phyloP scores from a whole-genome alignment of 306 rosid species.

The Acmispon strigosus region DNA sequence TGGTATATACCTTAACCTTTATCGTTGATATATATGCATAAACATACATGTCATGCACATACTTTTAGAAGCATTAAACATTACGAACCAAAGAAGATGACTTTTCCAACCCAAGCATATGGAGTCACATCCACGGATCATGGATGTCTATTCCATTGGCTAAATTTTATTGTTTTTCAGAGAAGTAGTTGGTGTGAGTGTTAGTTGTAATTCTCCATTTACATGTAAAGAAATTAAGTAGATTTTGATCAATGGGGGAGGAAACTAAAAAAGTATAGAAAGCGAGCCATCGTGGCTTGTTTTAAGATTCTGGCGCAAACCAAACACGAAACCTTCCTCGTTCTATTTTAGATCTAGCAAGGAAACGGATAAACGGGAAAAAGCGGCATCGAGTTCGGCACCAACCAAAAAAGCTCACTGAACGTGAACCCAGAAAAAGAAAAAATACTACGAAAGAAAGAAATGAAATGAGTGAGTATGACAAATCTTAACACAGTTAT shows the following conservation, averaged over 20 bases:
- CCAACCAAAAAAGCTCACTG: slow-evolving; percentile 51
- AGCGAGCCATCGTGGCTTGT: background rate
- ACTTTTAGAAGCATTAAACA: slow-evolving; percentile 43
- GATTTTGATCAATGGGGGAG: background rate
- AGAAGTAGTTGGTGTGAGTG: slow-evolving; percentile 49
- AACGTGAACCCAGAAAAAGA: slow-evolving; percentile 36
- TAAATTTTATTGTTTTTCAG: slow-evolving; percentile 41
- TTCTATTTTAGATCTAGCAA: slow-evolving; percentile 56
- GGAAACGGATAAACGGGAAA: slow-evolving; percentile 67
- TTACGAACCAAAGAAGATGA: slow-evolving; percentile 22
- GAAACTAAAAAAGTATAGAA: slow-evolving; percentile 13
- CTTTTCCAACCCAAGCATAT: slow-evolving; percentile 27
- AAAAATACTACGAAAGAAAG: slow-evolving; percentile 21
- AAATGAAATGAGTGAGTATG: slow-evolving; percentile 22
- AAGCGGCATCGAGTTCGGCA: slow-evolving; percentile 71
- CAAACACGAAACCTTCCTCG: slow-evolving; percentile 56
- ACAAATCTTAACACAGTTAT: slow-evolving; percentile 24
- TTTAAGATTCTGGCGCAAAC: slow-evolving; percentile 31
- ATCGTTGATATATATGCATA: slow-evolving; percentile 22
- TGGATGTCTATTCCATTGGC: slow-evolving; percentile 47
- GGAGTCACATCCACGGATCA: slow-evolving; percentile 54
- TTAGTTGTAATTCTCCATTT: slow-evolving; percentile 31
- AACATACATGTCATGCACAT: slow-evolving; percentile 49
- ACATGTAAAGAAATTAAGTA: slow-evolving; percentile 19
- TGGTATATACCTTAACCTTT: slow-evolving; percentile 36